Conservation (phyloP, 768 basidiomycete genomes). For the Floccularia luteovirens region DNA sequence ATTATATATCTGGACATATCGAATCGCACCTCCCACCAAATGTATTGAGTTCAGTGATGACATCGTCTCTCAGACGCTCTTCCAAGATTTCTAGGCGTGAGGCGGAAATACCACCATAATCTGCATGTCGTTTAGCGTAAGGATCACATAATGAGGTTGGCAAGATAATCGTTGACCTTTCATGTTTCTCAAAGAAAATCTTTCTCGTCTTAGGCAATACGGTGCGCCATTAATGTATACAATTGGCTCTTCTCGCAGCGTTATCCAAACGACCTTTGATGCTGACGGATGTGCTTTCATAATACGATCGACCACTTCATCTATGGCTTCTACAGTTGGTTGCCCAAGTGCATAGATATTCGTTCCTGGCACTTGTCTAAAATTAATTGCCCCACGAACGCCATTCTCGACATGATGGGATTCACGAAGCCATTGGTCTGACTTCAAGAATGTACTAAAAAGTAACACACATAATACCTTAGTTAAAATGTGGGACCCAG, state of each 20-base stretch:
- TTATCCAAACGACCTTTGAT: conserved; percentile 78
- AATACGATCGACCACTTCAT: conserved; percentile 65
- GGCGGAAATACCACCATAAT: conserved; percentile 93
- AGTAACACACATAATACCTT: conserved; percentile 1
- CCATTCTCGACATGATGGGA: conserved; percentile 57
- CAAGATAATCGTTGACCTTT: conserved; percentile 44
- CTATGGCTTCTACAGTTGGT: conserved; percentile 83
- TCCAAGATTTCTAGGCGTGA: conserved; percentile 86
- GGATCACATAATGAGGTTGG: neutral
- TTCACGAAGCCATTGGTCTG: conserved; percentile 84
- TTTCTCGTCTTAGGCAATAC: conserved; percentile 82
- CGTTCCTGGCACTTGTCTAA: conserved; percentile 74
- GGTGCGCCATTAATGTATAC: conserved; percentile 91
- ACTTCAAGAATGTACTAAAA: conserved; percentile 77
- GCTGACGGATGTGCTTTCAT: conserved; percentile 52
- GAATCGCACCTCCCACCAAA: conserved; percentile 77
- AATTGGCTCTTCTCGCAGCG: conserved; percentile 87
- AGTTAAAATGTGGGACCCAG: neutral
- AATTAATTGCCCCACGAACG: conserved; percentile 92
- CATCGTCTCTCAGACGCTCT: conserved; percentile 83
- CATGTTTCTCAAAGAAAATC: conserved; percentile 88
- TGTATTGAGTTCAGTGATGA: conserved; percentile 69
- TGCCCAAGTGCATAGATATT: conserved; percentile 92
- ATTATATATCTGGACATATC: neutral
- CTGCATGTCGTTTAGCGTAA: conserved; percentile 24